phyloP scores from a whole-genome alignment of 176 grass and related monocot genomes.

The Panicum miliaceum region DNA sequence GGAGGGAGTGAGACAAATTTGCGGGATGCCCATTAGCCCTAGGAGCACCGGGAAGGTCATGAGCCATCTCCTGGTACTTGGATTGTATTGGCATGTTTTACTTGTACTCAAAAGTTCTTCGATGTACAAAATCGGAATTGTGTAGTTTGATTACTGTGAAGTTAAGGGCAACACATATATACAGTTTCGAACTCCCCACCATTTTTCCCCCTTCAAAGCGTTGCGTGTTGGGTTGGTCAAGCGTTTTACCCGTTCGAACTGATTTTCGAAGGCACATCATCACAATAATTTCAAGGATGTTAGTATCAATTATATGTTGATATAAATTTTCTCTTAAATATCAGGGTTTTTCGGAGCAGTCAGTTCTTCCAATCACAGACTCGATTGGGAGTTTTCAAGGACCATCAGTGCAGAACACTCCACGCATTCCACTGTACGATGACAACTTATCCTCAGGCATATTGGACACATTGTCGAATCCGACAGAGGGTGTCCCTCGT shows the following conservation, averaged over 20 bases:
- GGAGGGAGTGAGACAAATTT: neutral
- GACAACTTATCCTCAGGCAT: constrained; percentile 40
- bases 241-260: neutral
- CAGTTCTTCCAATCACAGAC: constrained; percentile 44
- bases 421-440: constrained; percentile 48
- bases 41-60: constrained; percentile 2
- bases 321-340: neutral
- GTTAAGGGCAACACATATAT: neutral
- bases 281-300: neutral
- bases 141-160: neutral
- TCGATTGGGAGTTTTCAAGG: constrained; percentile 43
- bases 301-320: neutral
- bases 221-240: neutral
- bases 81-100: constrained; percentile 30
- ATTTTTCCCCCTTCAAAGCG: neutral
- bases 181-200: neutral
- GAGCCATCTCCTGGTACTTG: neutral
- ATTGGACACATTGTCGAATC: constrained; percentile 34
- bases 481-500: constrained; percentile 2
- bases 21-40: neutral
- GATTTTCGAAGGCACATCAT: neutral
- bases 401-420: constrained; percentile 39
- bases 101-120: constrained; percentile 9
- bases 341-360: constrained; percentile 55
- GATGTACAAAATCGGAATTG: neutral